These are phyloP conservation scores for California macrophylla DNA, from an alignment of 441 rosid species.

Conservation along the genomic window DNA sequence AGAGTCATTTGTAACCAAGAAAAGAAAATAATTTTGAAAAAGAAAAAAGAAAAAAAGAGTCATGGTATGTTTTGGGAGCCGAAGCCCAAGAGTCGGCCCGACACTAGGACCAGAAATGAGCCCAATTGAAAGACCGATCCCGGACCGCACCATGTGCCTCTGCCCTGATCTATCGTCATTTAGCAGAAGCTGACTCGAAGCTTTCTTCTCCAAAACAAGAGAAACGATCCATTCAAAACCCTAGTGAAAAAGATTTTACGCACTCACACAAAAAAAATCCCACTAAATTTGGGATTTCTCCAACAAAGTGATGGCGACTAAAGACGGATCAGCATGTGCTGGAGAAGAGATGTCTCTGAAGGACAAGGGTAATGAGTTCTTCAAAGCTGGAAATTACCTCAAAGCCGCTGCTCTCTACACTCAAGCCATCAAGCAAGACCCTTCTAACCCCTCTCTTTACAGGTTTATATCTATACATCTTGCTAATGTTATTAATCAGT, in stretches of 20 bases:
- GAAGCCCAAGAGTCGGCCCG: not conserved
- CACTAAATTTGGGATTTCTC: not conserved
- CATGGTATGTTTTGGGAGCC: not conserved
- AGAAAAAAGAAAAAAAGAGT: too few species aligned
- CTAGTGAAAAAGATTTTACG: not conserved
- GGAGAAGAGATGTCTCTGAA: conserved; percentile 51
- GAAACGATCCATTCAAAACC: not conserved
- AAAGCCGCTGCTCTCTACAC: conserved; percentile 98
- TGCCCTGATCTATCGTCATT: not conserved
- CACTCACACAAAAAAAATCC: not conserved
- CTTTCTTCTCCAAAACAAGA: not conserved
- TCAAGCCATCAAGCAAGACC: conserved; percentile 89
- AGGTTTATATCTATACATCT: conserved; percentile 35
- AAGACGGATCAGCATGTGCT: conserved; percentile 14
- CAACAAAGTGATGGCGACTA: not conserved
- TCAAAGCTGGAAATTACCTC: conserved; percentile 83
- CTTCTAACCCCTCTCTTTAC: conserved; percentile 76
- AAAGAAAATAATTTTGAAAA: too few species aligned
- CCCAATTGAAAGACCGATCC: not conserved
- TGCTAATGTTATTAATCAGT: not conserved
- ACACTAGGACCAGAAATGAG: not conserved
- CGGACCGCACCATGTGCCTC: not conserved
- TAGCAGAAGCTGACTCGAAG: not conserved
- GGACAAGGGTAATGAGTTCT: conserved; percentile 83
- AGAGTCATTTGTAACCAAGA: too few species aligned